Percentiles rank a stretch among this genome's conserved stretches.
Evolutionary conservation across 2,329 filamentous ascomycete genomes (phyloP).

Genomic region (Penicillium sp.): DNA sequence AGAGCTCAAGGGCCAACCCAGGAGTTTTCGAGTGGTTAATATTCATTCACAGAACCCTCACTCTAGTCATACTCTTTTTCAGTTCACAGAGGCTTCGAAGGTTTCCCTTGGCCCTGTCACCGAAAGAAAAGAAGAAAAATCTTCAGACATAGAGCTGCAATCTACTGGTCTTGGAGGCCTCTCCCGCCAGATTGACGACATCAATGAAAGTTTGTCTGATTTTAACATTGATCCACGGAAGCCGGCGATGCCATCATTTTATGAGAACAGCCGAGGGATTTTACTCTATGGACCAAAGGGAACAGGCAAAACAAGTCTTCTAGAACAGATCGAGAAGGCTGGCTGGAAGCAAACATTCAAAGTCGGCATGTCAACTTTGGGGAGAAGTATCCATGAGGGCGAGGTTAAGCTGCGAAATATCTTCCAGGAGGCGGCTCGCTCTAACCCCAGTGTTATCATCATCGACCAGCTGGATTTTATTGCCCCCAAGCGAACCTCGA

Average conservation of each 20-base stretch:
- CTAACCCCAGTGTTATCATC: constrained; percentile 72
- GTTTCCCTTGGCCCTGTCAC: constrained; percentile 31
- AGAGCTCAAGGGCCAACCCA: constrained; percentile 54
- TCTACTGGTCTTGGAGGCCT: constrained; percentile 64
- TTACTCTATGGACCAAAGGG: constrained; percentile 78
- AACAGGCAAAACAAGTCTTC: constrained; percentile 76
- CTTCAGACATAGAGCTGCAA: constrained; percentile 30
- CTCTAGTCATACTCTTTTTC: constrained; percentile 37
- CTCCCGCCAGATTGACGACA: constrained; percentile 57
- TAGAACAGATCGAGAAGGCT: constrained; percentile 64
- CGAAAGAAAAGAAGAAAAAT: constrained; percentile 13
- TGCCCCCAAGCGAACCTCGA: constrained; percentile 56
- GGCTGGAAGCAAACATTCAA: constrained; percentile 68
- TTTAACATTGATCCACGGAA: constrained; percentile 45
- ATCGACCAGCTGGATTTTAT: constrained; percentile 75
- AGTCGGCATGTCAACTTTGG: constrained; percentile 34
- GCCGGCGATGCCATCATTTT: constrained; percentile 41
- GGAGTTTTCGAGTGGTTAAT: constrained; percentile 59
- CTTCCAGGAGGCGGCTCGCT: constrained; percentile 66
- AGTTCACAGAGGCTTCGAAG: constrained; percentile 34
- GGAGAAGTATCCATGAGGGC: constrained; percentile 40
- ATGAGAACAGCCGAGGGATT: constrained; percentile 54
- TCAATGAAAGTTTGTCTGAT: constrained; percentile 64
- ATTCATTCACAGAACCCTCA: constrained; percentile 51
- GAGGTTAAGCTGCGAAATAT: constrained; percentile 60